Evolutionary conservation across 2,329 filamentous ascomycete genomes (phyloP), one percentile per base, ranked within the genome.

Genomic region (Metarhizium brunneum): DNA sequence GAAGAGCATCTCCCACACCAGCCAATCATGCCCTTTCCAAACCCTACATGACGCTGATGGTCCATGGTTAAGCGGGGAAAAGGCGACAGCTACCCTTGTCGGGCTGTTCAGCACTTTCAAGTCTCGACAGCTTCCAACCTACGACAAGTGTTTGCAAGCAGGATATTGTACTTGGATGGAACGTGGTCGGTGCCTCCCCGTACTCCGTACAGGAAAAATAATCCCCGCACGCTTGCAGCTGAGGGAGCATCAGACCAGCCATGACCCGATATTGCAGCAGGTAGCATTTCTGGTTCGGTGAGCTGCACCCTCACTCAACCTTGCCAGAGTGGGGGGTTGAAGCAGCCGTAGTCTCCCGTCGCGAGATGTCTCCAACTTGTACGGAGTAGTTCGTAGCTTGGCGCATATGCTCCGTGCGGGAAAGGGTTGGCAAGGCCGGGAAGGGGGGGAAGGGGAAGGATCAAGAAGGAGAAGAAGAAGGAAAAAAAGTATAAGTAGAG

Each of bases 401-500:
- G n/a, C 16, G 42, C n/a, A 20, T 10, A 20, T 45, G 6, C 16
- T 45, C 42, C 18, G 42, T 43, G 40, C 40, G n/a, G 40, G 14
- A 20, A 20, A 50, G n/a, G 16, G 29, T 35, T 25, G 25, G 25
- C 11, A 38, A 20, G 38, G n/a, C 14, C 5, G 25, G 4, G 3
- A 25, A 25, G 25, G 25, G 25, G 25, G 25, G 25, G 25, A 3
- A 25, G 20, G 50, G 10, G 40, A 18, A 18, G 40, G 3, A 42
- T 8, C 14, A 18, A 13, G 40, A 7, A 35, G 32, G 10, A 11
- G 8, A 40, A 40, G 38, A 16, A 16, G 14, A 40, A 40, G 14
- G 38, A 29, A 6, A 20, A 50, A 54, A 51, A 54, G 48, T 58
- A 58, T 58, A 58, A 58, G 38, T 54, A 43, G 54, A 43, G 40